These are phyloP conservation scores for Trichosporon sp. DNA, from an alignment of 1,284 basidiomycete species.

Conservation along the genomic window DNA sequence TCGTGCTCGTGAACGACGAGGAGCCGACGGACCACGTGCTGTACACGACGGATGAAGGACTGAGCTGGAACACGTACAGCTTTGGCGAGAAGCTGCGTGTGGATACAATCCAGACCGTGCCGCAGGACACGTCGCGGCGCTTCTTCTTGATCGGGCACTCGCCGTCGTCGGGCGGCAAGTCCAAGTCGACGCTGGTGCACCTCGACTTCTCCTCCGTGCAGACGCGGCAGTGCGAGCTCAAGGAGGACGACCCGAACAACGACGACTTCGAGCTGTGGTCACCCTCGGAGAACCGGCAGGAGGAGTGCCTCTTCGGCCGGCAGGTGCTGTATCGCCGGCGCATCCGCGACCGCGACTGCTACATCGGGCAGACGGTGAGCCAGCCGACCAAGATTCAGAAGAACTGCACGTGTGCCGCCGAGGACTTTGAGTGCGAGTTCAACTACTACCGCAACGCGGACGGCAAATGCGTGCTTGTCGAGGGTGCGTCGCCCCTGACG, in stretches of 20 bases:
- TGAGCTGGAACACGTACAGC: conserved; percentile 79
- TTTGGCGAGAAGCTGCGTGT: conserved; percentile 79
- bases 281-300: conserved; percentile 73
- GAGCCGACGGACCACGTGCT: conserved; percentile 82
- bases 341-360: conserved; percentile 71
- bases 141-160: conserved; percentile 79
- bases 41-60: conserved; percentile 84
- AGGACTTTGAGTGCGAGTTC: conserved; percentile 95
- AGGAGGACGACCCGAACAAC: conserved; percentile 63
- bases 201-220: conserved; percentile 63
- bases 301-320: conserved; percentile 78
- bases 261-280: conserved; percentile 97
- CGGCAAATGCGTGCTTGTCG: conserved; percentile 69
- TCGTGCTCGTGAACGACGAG: conserved; percentile 93
- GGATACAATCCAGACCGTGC: conserved; percentile 76
- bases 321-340: conserved; percentile 86
- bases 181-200: conserved; percentile 67
- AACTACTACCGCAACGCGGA: conserved; percentile 67
- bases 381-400: conserved; percentile 57
- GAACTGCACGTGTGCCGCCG: conserved; percentile 66
- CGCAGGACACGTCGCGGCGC: conserved; percentile 80
- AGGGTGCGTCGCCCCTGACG: conserved; percentile 62
- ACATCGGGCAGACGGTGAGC: conserved; percentile 63
- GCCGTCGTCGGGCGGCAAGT: conserved; percentile 51
- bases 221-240: conserved; percentile 4